These are phyloP conservation scores for Eucalyptus erythrocorys DNA, from an alignment of 345 rosid species.

Conservation along the genomic window DNA sequence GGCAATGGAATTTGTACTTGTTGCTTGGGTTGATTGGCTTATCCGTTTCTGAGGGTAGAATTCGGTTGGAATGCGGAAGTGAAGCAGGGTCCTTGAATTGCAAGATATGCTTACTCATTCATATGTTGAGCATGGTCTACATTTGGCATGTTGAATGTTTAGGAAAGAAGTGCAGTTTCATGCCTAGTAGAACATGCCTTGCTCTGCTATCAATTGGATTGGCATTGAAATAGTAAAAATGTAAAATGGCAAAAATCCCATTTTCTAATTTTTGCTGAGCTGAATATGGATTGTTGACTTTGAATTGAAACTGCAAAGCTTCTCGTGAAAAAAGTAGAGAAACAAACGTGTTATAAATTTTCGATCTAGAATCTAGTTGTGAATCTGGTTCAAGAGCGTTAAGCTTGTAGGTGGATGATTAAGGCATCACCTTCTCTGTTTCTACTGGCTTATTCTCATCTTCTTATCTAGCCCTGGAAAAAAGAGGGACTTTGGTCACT, in stretches of 20 bases:
- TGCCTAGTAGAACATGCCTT: background rate
- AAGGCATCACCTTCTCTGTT: background rate
- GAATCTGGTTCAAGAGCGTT: background rate
- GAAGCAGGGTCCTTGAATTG: background rate
- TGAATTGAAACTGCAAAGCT: background rate
- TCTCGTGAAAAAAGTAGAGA: background rate
- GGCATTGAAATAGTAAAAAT: background rate
- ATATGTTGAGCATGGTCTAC: background rate
- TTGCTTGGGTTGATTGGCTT: background rate
- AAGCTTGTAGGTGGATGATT: background rate
- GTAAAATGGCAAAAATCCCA: background rate
- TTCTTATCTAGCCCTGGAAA: background rate
- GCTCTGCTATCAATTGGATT: background rate
- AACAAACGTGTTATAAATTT: background rate
- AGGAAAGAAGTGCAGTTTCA: background rate
- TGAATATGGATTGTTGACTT: background rate
- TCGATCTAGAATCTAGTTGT: background rate
- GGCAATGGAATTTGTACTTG: background rate
- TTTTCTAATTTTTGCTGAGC: background rate
- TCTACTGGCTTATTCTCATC: background rate
- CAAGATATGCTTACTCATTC: background rate
- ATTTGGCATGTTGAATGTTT: background rate
- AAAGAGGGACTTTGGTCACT: background rate
- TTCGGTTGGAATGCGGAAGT: background rate
- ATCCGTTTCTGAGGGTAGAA: background rate